Evolutionary conservation across 148 eudicot genomes (phyloP).

Genomic region (Cornus controversa): DNA sequence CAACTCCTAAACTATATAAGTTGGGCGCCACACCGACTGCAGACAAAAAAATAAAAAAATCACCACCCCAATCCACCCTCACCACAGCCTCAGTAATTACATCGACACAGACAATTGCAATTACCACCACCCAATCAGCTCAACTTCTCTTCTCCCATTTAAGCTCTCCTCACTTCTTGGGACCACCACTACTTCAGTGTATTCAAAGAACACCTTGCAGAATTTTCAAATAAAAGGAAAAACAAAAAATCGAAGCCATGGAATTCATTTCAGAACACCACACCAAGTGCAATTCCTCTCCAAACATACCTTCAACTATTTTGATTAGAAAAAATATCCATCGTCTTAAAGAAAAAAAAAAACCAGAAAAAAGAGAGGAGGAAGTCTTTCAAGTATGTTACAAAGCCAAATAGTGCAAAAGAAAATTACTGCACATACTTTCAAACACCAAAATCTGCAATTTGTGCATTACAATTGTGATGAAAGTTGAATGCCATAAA

Average conservation of each 20-base stretch:
- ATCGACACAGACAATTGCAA: no score
- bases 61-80: no score
- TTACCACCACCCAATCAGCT: no score
- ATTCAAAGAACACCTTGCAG: background rate
- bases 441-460: background rate
- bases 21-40: no score
- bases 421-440: background rate
- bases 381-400: background rate
- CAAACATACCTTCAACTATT: background rate
- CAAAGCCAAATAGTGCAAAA: background rate
- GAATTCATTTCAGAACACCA: background rate
- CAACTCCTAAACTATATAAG: background rate
- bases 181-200: background rate
- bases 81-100: no score
- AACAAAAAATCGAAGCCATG: background rate
- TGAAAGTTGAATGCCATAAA: background rate
- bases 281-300: background rate
- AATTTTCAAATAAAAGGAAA: background rate
- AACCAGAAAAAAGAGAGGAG: no score
- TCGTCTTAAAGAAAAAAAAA: no score
- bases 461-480: constrained; percentile 2
- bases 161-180: no score
- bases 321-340: background rate
- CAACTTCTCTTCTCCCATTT: no score
- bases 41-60: no score